These are phyloP conservation scores for Saccharomycopsis hybrid DNA, from an alignment of 1,139 yeast genomes.

Conservation along the genomic window DNA sequence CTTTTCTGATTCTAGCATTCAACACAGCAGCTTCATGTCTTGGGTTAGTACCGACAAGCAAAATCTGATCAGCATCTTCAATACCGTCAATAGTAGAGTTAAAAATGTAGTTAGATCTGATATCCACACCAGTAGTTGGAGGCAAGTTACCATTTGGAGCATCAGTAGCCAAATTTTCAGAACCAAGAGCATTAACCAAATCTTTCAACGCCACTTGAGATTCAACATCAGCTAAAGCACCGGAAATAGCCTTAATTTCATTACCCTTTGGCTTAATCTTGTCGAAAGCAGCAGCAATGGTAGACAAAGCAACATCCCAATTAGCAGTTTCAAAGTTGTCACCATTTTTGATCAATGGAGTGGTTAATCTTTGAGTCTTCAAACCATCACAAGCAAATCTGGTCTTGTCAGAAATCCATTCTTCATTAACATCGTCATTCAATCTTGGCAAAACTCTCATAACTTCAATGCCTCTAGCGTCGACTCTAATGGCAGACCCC, in stretches of 20 bases:
- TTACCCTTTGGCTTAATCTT: conserved; percentile 56
- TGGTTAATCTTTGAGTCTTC: conserved; percentile 79
- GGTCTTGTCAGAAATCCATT: conserved; percentile 87
- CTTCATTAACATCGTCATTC: conserved; percentile 84
- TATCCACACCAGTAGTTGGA: conserved; percentile 63
- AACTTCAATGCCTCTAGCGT: conserved; percentile 82
- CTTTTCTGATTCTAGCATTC: conserved; percentile 79
- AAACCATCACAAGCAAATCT: conserved; percentile 84
- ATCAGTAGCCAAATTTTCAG: conserved; percentile 78
- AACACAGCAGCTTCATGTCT: conserved; percentile 88
- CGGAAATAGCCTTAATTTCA: conserved; percentile 77
- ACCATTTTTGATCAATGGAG: conserved; percentile 71
- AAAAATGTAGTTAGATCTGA: conserved; percentile 76
- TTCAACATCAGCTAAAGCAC: conserved; percentile 81
- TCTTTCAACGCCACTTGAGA: conserved; percentile 78
- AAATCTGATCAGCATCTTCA: conserved; percentile 75
- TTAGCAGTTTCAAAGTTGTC: conserved; percentile 68
- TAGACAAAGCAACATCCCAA: conserved; percentile 81
- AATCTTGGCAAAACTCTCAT: conserved; percentile 84
- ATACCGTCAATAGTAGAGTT: conserved; percentile 76
- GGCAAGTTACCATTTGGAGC: conserved; percentile 49
- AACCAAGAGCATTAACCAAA: conserved; percentile 66
- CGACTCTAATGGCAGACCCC: conserved; percentile 80
- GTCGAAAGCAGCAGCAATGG: conserved; percentile 59
- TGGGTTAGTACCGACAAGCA: conserved; percentile 80